Conservation (phyloP, 192 early-diverging fungal species). For the Backusella macrospora region DNA sequence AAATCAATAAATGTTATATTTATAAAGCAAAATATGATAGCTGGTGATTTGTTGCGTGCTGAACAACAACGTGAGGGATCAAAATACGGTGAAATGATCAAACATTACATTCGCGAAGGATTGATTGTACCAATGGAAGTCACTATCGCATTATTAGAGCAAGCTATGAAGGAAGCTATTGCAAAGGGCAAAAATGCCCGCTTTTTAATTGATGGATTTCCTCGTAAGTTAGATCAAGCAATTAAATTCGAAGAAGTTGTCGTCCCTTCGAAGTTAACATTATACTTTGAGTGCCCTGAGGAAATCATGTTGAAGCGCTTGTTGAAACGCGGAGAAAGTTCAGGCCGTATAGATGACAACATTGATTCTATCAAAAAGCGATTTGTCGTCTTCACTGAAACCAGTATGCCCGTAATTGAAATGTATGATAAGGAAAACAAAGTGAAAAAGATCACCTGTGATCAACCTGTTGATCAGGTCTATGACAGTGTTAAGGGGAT, state of each 20-base stretch:
- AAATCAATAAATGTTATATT: not conserved
- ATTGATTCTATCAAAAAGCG: conserved; percentile 95
- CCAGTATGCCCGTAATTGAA: conserved; percentile 90
- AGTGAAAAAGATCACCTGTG: conserved; percentile 70
- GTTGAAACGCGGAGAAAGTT: conserved; percentile 92
- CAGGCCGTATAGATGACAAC: conserved; percentile 93
- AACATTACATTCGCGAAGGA: conserved; percentile 89
- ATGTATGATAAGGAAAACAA: conserved; percentile 76
- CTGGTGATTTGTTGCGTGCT: conserved; percentile 93
- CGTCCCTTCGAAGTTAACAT: conserved; percentile 66
- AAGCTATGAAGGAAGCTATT: conserved; percentile 78
- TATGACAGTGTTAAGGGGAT: conserved; percentile 13
- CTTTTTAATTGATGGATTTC: conserved; percentile 98
- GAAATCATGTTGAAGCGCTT: conserved; percentile 88
- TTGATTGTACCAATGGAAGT: conserved; percentile 96
- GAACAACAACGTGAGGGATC: conserved; percentile 85
- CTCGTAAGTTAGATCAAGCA: conserved; percentile 92
- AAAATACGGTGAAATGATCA: conserved; percentile 90
- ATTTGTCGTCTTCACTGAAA: conserved; percentile 84
- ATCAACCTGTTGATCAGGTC: conserved; percentile 26
- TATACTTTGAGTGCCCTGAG: conserved; percentile 97
- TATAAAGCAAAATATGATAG: conserved; percentile 35
- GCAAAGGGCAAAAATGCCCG: conserved; percentile 52
- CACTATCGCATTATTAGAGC: conserved; percentile 88
- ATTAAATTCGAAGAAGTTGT: conserved; percentile 89